phyloP scores from a whole-genome alignment of 345 rosid species.

The Rhodomyrtus tomentosa region DNA sequence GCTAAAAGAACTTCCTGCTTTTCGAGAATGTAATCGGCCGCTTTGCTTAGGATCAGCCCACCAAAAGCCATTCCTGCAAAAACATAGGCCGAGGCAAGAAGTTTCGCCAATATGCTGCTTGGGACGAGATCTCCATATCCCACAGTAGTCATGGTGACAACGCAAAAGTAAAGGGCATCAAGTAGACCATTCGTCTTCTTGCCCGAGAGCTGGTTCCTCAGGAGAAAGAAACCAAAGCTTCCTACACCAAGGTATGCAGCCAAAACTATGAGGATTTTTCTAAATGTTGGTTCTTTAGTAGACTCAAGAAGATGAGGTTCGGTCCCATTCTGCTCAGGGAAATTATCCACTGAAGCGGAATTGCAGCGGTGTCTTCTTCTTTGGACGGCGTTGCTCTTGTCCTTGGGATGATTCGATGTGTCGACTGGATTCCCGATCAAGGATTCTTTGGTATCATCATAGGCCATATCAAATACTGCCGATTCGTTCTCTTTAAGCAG shows the following conservation, averaged over 20 bases:
- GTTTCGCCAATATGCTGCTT: constrained; percentile 14
- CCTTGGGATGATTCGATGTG: neutral
- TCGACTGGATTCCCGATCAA: constrained; percentile 11
- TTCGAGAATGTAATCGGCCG: constrained; percentile 38
- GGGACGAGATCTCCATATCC: constrained; percentile 62
- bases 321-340: constrained; percentile 1
- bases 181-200: constrained; percentile 37
- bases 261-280: constrained; percentile 10
- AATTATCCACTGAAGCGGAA: neutral
- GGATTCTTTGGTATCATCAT: constrained; percentile 15
- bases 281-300: constrained; percentile 9
- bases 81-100: constrained; percentile 30
- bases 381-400: constrained; percentile 9
- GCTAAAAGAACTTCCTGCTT: constrained; percentile 35
- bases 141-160: constrained; percentile 45
- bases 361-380: constrained; percentile 11
- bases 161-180: constrained; percentile 40
- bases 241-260: constrained; percentile 25
- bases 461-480: constrained; percentile 14
- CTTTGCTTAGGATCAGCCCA: constrained; percentile 34
- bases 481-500: neutral
- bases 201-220: constrained; percentile 32
- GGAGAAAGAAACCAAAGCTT: constrained; percentile 27
- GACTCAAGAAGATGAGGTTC: neutral
- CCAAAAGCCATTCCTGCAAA: constrained; percentile 40